A percentile compares a stretch with the other conserved stretches of the same genome.
These are phyloP conservation scores for Pichia sp. DNA, from an alignment of 1,139 yeast genomes.

Conservation along the genomic window DNA sequence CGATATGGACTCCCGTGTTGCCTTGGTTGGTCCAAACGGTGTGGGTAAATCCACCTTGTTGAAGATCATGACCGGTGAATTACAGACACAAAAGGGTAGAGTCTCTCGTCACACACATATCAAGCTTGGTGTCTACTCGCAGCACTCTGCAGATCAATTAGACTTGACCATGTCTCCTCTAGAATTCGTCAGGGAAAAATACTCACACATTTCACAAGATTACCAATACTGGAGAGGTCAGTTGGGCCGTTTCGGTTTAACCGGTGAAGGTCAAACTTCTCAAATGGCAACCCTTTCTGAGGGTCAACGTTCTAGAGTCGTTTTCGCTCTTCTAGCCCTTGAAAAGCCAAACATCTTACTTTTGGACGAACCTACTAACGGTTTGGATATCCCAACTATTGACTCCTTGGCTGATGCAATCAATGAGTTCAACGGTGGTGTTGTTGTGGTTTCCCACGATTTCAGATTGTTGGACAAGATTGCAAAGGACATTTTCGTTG, in stretches of 20 bases:
- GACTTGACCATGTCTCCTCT: conserved; percentile 92
- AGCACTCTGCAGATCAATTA: conserved; percentile 97
- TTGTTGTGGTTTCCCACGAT: conserved; percentile 97
- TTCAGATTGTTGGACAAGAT: conserved; percentile 96
- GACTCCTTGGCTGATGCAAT: conserved; percentile 97
- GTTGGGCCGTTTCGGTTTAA: conserved; percentile 95
- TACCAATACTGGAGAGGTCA: conserved; percentile 99
- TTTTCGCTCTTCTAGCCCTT: conserved; percentile 90
- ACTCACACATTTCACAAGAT: conserved; percentile 87
- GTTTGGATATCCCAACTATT: conserved; percentile 96
- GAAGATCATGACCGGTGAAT: conserved; percentile 93
- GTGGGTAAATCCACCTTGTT: conserved; percentile 96
- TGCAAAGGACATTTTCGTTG: conserved; percentile 95
- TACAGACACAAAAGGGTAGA: conserved; percentile 87
- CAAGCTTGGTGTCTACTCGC: conserved; percentile 97
- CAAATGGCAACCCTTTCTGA: conserved; percentile 98
- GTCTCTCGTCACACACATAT: conserved; percentile 96
- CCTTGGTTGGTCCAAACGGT: conserved; percentile 99
- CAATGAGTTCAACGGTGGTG: conserved; percentile 93
- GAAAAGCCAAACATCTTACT: conserved; percentile 92
- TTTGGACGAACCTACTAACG: conserved; percentile 99
- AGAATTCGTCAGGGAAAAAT: conserved; percentile 94
- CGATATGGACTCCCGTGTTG: conserved; percentile 98
- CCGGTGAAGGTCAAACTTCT: conserved; percentile 98
- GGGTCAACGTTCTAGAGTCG: conserved; percentile 99